A percentile compares a stretch with the other conserved stretches of the same genome.
Conservation (phyloP, 176 grass and related monocot species). For the Triticum urartu region DNA sequence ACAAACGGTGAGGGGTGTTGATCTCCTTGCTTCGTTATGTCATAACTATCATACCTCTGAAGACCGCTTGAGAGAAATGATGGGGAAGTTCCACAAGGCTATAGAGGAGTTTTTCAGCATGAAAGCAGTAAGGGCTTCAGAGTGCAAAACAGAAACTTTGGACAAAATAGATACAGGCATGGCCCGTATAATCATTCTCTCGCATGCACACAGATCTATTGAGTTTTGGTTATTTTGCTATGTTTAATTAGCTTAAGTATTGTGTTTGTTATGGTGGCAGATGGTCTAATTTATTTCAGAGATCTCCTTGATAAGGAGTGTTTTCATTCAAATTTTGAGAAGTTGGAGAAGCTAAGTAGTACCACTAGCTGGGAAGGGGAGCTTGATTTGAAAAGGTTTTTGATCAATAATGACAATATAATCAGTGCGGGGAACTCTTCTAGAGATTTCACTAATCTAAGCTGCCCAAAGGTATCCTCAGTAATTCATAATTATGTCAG, state of each 20-base stretch:
- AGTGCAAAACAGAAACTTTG: conserved; percentile 56
- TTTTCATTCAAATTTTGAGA: conserved; percentile 58
- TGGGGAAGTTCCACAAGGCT: conserved; percentile 54
- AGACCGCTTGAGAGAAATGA: conserved; percentile 71
- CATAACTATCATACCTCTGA: conserved; percentile 89
- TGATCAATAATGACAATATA: conserved; percentile 53
- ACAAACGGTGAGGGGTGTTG: conserved; percentile 64
- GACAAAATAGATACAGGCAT: conserved; percentile 81
- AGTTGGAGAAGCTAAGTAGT: conserved; percentile 60
- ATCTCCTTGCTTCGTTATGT: conserved; percentile 80
- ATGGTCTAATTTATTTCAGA: conserved; percentile 73
- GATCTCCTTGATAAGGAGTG: conserved; percentile 64
- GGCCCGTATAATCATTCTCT: background rate
- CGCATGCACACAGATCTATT: background rate
- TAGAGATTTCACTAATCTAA: conserved; percentile 37
- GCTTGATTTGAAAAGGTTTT: conserved; percentile 69
- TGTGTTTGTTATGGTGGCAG: conserved; percentile 43
- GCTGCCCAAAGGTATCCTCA: conserved; percentile 48
- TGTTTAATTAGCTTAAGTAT: conserved; percentile 23
- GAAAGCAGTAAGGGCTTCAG: conserved; percentile 64
- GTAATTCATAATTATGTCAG: conserved; percentile 30
- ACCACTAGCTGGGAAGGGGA: conserved; percentile 47
- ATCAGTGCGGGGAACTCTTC: conserved; percentile 26
- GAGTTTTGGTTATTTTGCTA: background rate
- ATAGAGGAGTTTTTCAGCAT: conserved; percentile 59